Conservation (phyloP, 176 grass and related monocot species). For the Miscanthus lutarioriparius region DNA sequence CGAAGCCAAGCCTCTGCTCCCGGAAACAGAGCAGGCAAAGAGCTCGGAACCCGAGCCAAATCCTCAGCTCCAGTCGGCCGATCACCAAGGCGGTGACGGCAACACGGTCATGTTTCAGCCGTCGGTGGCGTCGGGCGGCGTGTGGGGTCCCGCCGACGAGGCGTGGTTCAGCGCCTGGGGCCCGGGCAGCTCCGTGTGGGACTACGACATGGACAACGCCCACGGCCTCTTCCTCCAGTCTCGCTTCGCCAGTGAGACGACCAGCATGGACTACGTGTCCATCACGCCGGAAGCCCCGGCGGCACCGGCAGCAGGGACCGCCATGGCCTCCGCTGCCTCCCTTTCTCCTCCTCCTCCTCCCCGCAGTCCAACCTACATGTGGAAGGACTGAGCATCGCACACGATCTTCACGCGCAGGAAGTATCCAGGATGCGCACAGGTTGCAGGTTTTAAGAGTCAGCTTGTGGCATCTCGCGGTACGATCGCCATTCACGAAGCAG, state of each 20-base stretch:
- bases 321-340: conserved; percentile 37
- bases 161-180: conserved; percentile 96
- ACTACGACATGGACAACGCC: conserved; percentile 85
- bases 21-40: conserved; percentile 30
- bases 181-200: conserved; percentile 86
- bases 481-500: background rate
- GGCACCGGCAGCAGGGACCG: conserved; percentile 13
- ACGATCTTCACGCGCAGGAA: background rate
- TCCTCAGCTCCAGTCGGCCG: conserved; percentile 5
- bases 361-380: conserved; percentile 44
- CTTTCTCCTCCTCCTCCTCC: conserved; percentile 33
- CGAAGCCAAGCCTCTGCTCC: conserved; percentile 20
- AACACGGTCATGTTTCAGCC: conserved; percentile 22
- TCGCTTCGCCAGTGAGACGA: conserved; percentile 54
- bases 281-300: conserved; percentile 22
- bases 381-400: conserved; percentile 48
- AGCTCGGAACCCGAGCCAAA: conserved; percentile 22
- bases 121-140: conserved; percentile 33
- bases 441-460: conserved; percentile 57
- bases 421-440: conserved; percentile 27
- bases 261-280: conserved; percentile 42
- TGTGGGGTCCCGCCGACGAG: conserved; percentile 77
- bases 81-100: conserved; percentile 1
- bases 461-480: conserved; percentile 35
- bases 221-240: conserved; percentile 80